These are phyloP conservation scores for Aegilops speltoides DNA, from an alignment of 176 grass and related monocot genomes.

Conservation along the genomic window DNA sequence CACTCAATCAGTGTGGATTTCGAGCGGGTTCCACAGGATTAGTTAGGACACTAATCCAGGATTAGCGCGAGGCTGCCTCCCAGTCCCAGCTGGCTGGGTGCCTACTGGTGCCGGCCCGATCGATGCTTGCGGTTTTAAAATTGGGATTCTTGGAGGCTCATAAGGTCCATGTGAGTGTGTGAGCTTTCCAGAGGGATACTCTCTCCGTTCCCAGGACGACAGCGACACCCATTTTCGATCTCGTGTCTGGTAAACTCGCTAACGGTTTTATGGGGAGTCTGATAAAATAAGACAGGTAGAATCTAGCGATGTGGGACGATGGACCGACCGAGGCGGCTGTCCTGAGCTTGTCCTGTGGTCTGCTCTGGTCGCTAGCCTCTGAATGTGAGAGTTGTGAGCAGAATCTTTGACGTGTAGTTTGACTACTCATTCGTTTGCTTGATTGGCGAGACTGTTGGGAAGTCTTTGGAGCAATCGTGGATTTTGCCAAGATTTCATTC, in stretches of 20 bases:
- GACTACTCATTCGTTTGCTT: background rate
- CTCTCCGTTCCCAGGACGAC: constrained; percentile 33
- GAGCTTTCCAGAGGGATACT: background rate
- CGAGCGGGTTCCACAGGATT: background rate
- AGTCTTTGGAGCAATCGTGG: background rate
- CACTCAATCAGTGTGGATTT: constrained; percentile 36
- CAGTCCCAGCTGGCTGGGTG: constrained; percentile 33
- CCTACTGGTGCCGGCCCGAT: constrained; percentile 15
- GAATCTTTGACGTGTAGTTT: background rate
- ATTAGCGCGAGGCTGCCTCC: constrained; percentile 53
- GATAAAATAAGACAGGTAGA: constrained; percentile 26
- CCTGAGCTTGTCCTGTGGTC: constrained; percentile 19
- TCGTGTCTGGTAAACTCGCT: constrained; percentile 35
- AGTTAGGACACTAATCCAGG: constrained; percentile 52
- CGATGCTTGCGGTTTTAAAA: constrained; percentile 5
- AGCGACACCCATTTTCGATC: constrained; percentile 12
- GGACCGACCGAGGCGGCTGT: constrained; percentile 26
- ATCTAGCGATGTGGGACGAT: constrained; percentile 6
- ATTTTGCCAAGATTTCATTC: constrained; percentile 8
- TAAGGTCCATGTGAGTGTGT: constrained; percentile 37
- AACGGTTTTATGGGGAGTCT: constrained; percentile 40
- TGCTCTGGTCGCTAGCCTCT: background rate
- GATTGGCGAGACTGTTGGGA: background rate
- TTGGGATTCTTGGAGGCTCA: constrained; percentile 11
- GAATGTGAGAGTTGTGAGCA: background rate